phyloP scores from a whole-genome alignment of 805 yeast species.

The Candida ascalaphidarum region DNA sequence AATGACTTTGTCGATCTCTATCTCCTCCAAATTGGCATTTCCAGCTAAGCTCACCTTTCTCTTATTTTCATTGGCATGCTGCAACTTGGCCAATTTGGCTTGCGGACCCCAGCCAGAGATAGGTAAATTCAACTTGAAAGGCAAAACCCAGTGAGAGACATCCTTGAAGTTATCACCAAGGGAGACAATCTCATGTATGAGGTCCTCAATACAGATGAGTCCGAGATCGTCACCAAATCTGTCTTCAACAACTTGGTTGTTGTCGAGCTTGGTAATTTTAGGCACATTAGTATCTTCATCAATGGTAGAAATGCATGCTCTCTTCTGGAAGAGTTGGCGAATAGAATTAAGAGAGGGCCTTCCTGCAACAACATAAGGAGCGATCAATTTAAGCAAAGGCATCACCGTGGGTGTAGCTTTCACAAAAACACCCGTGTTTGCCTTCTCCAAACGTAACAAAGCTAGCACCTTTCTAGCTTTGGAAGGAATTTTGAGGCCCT shows the following conservation, averaged over 20 bases:
- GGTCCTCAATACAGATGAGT: conserved; percentile 72
- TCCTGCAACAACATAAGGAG: conserved; percentile 71
- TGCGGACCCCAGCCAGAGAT: conserved; percentile 70
- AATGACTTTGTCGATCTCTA: conserved; percentile 65
- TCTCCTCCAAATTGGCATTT: conserved; percentile 56
- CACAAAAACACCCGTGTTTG: conserved; percentile 66
- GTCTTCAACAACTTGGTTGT: conserved; percentile 70
- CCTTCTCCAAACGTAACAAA: conserved; percentile 51
- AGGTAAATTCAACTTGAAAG: conserved; percentile 63
- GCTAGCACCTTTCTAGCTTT: conserved; percentile 52
- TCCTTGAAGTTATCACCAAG: conserved; percentile 58
- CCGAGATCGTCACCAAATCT: conserved; percentile 50
- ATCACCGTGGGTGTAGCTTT: conserved; percentile 50
- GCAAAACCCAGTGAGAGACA: conserved; percentile 55
- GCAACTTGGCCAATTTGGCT: conserved; percentile 57
- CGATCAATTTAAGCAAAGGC: conserved; percentile 57
- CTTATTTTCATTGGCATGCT: conserved; percentile 43
- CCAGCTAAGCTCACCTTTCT: conserved; percentile 50
- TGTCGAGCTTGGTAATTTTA: conserved; percentile 49
- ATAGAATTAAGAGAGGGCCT: conserved; percentile 66
- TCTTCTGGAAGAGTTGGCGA: conserved; percentile 67
- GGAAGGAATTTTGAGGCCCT: conserved; percentile 55
- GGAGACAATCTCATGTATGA: conserved; percentile 59
- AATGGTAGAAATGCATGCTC: conserved; percentile 46
- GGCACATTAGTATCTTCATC: conserved; percentile 7